Conservation (phyloP, 2,329 filamentous ascomycete genomes). For the Scedosporium aurantiacum region DNA sequence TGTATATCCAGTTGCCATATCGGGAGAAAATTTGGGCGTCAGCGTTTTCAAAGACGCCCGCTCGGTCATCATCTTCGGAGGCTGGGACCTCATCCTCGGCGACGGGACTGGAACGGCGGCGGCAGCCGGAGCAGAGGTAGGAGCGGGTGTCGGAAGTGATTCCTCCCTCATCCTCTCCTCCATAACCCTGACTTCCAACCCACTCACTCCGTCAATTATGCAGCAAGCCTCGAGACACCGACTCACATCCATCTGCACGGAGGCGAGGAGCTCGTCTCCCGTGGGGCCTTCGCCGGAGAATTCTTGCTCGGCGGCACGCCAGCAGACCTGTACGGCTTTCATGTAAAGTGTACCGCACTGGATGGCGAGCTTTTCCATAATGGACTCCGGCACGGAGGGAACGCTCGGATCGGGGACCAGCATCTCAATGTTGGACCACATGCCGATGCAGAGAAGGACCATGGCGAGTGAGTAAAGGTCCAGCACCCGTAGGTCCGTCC, state of each 20-base stretch:
- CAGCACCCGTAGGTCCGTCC: conserved; percentile 44
- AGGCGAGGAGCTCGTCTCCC: conserved; percentile 40
- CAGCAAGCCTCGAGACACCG: conserved; percentile 52
- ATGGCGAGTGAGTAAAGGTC: conserved; percentile 67
- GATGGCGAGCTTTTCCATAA: conserved; percentile 50
- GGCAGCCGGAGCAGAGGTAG: neutral
- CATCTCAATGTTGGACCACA: conserved; percentile 59
- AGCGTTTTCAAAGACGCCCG: neutral
- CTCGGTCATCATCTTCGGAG: neutral
- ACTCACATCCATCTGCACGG: conserved; percentile 42
- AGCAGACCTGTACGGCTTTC: conserved; percentile 62
- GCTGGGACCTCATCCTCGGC: neutral
- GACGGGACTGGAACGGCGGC: neutral
- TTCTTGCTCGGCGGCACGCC: conserved; percentile 57
- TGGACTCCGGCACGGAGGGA: conserved; percentile 47
- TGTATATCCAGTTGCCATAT: neutral
- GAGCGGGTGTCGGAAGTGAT: neutral
- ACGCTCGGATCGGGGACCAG: conserved; percentile 33
- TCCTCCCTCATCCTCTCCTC: conserved; percentile 2
- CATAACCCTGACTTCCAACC: conserved; percentile 35
- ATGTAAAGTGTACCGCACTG: conserved; percentile 65
- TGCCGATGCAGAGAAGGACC: conserved; percentile 61
- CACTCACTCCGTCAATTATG: conserved; percentile 48
- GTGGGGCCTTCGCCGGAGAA: conserved; percentile 29
- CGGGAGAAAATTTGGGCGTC: neutral